Percentiles rank a stretch among this genome's conserved stretches.
Evolutionary conservation across 169 alveolate species (phyloP).

Genomic region (Plasmodium blacklocki): DNA sequence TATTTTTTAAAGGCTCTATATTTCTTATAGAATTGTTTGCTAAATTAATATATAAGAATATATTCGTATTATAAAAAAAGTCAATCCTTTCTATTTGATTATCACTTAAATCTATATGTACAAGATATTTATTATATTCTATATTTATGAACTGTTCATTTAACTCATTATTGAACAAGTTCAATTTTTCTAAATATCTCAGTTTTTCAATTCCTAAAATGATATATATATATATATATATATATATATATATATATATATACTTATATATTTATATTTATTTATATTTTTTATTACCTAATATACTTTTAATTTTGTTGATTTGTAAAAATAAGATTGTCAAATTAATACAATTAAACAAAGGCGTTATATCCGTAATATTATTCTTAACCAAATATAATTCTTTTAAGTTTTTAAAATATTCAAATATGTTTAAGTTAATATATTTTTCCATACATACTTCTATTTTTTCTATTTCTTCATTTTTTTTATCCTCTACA

Average conservation of each 20-base stretch:
- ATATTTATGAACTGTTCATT: constrained; percentile 42
- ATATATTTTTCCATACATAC: constrained; percentile 64
- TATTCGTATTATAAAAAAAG: constrained; percentile 23
- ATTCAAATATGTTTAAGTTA: constrained; percentile 34
- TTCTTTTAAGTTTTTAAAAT: constrained; percentile 48
- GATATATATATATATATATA: too few relatives aligned
- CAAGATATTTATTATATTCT: constrained; percentile 31
- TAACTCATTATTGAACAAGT: constrained; percentile 45
- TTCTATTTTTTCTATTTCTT: constrained; percentile 55
- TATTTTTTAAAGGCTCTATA: constrained; percentile 42
- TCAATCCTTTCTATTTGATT: constrained; percentile 49
- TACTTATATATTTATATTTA: neutral
- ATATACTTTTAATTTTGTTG: constrained; percentile 30
- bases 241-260: too few relatives aligned
- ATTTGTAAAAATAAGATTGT: constrained; percentile 50
- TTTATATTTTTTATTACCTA: constrained; percentile 39
- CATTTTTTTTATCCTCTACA: constrained; percentile 52
- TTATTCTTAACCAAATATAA: constrained; percentile 54
- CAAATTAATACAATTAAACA: constrained; percentile 32
- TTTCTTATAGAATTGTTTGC: constrained; percentile 52
- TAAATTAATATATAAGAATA: constrained; percentile 24
- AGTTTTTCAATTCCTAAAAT: constrained; percentile 36
- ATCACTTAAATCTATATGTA: constrained; percentile 63
- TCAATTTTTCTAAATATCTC: constrained; percentile 45
- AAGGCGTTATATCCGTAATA: constrained; percentile 60